Percentiles rank a stretch among this genome's conserved stretches.
These are phyloP conservation scores for Leucocoprinus leucothites DNA, from an alignment of 768 basidiomycete species.

Conservation along the genomic window DNA sequence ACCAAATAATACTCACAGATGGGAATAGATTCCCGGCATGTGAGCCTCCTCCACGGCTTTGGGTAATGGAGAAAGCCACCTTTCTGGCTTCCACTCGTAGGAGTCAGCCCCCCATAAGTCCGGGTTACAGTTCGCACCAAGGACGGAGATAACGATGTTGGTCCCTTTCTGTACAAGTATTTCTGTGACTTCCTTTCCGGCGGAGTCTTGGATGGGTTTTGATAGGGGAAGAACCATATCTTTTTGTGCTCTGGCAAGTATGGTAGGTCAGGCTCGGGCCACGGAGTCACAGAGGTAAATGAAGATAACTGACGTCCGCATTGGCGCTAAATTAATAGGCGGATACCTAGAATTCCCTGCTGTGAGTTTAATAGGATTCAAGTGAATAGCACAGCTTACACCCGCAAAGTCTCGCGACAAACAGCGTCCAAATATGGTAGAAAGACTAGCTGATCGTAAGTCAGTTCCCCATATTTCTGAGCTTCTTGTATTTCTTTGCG, in stretches of 20 bases:
- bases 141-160: constrained; percentile 32
- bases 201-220: constrained; percentile 29
- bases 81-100: constrained; percentile 16
- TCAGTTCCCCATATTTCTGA: constrained; percentile 13
- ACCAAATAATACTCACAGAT: constrained; percentile 5
- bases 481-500: constrained; percentile 36
- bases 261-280: neutral
- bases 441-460: constrained; percentile 19
- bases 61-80: constrained; percentile 14
- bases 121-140: constrained; percentile 35
- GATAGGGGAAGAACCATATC: constrained; percentile 41
- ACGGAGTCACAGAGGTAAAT: neutral
- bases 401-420: constrained; percentile 31
- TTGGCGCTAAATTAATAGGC: constrained; percentile 15
- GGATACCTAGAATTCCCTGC: constrained; percentile 10
- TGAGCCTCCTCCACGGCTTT: constrained; percentile 5
- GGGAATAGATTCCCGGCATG: constrained; percentile 14
- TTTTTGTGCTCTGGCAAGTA: constrained; percentile 25
- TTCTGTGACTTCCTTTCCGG: constrained; percentile 34
- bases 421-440: constrained; percentile 23
- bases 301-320: constrained; percentile 11
- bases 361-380: neutral
- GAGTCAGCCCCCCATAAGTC: constrained; percentile 12
- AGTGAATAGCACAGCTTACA: constrained; percentile 22
- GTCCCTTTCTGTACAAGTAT: constrained; percentile 38